Conservation (phyloP, 2,329 filamentous ascomycete species). For the Karstenula rhodostoma region DNA sequence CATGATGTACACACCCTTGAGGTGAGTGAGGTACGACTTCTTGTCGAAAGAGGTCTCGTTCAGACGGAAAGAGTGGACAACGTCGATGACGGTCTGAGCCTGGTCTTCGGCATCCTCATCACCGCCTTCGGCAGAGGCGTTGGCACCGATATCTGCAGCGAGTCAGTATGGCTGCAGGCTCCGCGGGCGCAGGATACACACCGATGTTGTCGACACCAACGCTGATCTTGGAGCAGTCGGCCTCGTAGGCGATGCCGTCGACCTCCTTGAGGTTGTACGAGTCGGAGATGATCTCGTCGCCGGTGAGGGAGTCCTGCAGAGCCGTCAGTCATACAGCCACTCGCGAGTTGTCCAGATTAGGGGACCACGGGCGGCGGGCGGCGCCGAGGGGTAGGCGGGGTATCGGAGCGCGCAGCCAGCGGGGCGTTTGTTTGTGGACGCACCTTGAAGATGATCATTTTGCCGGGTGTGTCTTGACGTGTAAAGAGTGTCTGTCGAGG, state of each 20-base stretch:
- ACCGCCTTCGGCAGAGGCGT: constrained; percentile 92
- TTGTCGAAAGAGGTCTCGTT: constrained; percentile 82
- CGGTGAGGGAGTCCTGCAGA: constrained; percentile 83
- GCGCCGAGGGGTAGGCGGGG: constrained; percentile 34
- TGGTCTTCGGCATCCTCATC: constrained; percentile 77
- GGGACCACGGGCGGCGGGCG: constrained; percentile 25
- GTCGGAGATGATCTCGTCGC: constrained; percentile 96
- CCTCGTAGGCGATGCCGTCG: constrained; percentile 84
- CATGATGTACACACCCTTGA: constrained; percentile 72
- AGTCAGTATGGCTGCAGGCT: constrained; percentile 17
- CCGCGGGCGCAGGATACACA: constrained; percentile 52
- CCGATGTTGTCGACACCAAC: constrained; percentile 77
- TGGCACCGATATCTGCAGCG: constrained; percentile 82
- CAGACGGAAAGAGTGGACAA: constrained; percentile 91
- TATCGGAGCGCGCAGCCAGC: constrained; percentile 12
- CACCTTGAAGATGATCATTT: constrained; percentile 68
- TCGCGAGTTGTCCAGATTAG: constrained; percentile 11
- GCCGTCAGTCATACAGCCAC: constrained; percentile 21
- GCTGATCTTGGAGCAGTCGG: constrained; percentile 89
- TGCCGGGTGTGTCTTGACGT: constrained; percentile 36
- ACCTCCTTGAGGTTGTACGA: constrained; percentile 84
- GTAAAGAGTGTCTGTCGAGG: constrained; percentile 17
- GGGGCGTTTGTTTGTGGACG: constrained; percentile 32
- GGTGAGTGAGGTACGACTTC: constrained; percentile 81
- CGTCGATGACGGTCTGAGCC: constrained; percentile 83